Base-by-base conservation (phyloP, 1,284 basidiomycete genomes). In the Lignosus rhinocerotis region DNA sequence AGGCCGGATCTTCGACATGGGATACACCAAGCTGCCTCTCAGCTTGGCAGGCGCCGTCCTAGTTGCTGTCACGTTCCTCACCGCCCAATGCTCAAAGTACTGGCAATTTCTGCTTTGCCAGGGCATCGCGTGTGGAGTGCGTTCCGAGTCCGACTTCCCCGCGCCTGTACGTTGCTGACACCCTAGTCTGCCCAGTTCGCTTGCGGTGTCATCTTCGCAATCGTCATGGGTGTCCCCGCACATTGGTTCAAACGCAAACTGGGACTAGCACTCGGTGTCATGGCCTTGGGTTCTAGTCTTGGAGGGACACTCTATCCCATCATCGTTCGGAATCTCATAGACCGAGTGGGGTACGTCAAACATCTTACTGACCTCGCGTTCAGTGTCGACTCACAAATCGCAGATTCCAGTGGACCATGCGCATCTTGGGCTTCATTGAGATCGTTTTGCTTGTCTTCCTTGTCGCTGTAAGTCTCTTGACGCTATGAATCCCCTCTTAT, bases 401-500 rank as follows among this genome's bases (percentile, higher is more conserved):
- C 14, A 85, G 84, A 7, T 86, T 86, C 65, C 70, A 72, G 54
- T 86, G 85, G 85, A 84, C 84, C 0, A 83, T 86, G 79, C 77
- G 84, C 16, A 78, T 83, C 46, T 68, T 85, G 19, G 84, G 78
- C 0, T 82, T 86, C 61, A 80, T 86, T 17, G 68, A 85, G 3
- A 51, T 84, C 1, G 61, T 75, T 21, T 66, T 73, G 1, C 69
- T 84, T 3, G 72, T 74, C 8, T 65, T 79, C 14, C 74, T 79
- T 8, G 81, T 83, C 68, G 51, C 83, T 53, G 67, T 67, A 60
- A 7, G 67, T 63, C 9, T 2, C 16, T n/a, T n/a, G 1, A 69
- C 75, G 55, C 10, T 65, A 61, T 64, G 52, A 11, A 14, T 21
- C 7, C 52, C 19, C 39, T 42, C 32, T 53, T 58, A 56, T 65